These are phyloP conservation scores for Gliomastix tumulicola DNA, from an alignment of 2,329 filamentous ascomycete genomes.

Conservation along the genomic window DNA sequence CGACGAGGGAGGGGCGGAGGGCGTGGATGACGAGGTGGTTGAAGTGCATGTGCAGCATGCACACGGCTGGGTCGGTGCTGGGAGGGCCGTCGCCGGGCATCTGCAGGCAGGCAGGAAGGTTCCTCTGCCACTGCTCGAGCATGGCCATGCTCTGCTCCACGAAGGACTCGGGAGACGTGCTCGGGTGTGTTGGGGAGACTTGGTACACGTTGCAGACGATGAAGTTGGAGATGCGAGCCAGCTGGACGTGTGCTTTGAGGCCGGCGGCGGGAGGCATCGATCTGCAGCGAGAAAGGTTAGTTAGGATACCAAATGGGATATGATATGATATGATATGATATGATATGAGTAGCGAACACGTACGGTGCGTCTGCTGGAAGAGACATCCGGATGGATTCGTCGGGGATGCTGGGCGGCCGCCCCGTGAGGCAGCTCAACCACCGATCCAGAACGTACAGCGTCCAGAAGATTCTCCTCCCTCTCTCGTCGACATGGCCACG, in stretches of 20 bases:
- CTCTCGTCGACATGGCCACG: conserved; percentile 32
- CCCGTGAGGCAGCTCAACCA: conserved; percentile 43
- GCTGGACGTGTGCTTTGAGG: conserved; percentile 35
- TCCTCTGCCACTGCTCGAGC: conserved; percentile 32
- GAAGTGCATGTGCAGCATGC: conserved; percentile 40
- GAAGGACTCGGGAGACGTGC: too few relatives aligned
- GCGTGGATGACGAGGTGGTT: conserved; percentile 43
- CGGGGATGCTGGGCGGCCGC: conserved; percentile 35
- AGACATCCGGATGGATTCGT: conserved; percentile 37
- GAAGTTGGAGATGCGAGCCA: conserved; percentile 38
- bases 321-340: too few relatives aligned
- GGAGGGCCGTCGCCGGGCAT: conserved; percentile 23
- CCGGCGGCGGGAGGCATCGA: conserved; percentile 34
- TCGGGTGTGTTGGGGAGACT: too few relatives aligned
- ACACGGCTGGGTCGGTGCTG: conserved; percentile 32
- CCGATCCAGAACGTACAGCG: conserved; percentile 41
- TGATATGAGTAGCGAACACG: conserved; percentile 12
- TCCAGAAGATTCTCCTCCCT: conserved; percentile 43
- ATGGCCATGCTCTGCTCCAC: too few relatives aligned
- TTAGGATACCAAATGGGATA: too few relatives aligned
- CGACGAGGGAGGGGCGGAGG: conserved; percentile 39
- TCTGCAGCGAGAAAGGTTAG: conserved; percentile 13
- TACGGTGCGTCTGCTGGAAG: conserved; percentile 32
- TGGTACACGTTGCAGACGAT: conserved; percentile 40
- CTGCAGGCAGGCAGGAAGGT: conserved; percentile 27